These are phyloP conservation scores for Hyaloscypha hepaticicola DNA, from an alignment of 495 filamentous ascomycete genomes.

Conservation along the genomic window DNA sequence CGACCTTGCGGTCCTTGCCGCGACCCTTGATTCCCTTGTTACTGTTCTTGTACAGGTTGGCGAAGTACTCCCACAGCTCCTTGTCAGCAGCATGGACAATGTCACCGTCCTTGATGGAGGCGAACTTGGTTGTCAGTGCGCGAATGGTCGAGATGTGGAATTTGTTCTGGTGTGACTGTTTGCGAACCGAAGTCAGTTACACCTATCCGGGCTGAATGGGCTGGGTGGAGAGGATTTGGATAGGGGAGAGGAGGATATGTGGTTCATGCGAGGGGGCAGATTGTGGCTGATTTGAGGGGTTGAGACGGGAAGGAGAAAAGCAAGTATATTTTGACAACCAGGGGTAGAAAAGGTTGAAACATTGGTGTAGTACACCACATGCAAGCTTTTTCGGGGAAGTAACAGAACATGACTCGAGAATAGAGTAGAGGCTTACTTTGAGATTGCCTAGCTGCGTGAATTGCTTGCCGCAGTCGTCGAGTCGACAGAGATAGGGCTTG, in stretches of 20 bases:
- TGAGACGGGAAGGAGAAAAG: slow-evolving; percentile 7
- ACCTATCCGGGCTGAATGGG: no score
- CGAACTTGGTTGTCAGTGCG: slow-evolving; percentile 72
- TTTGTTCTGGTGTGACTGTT: slow-evolving; percentile 88
- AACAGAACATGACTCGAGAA: slow-evolving; percentile 7
- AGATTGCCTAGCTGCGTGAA: slow-evolving; percentile 90
- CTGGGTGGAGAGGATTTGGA: not conserved
- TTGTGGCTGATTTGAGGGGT: slow-evolving; percentile 14
- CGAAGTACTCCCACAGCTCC: slow-evolving; percentile 84
- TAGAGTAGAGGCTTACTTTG: slow-evolving; percentile 55
- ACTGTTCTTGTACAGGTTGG: slow-evolving; percentile 85
- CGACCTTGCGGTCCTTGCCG: slow-evolving; percentile 72
- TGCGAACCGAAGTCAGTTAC: slow-evolving; percentile 12
- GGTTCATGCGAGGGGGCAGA: slow-evolving; percentile 4
- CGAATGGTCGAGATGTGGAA: slow-evolving; percentile 76
- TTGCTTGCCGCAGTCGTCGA: slow-evolving; percentile 79
- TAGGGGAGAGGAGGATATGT: not conserved
- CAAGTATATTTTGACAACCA: slow-evolving; percentile 3
- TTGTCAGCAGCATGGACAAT: slow-evolving; percentile 66
- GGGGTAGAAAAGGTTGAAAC: slow-evolving; percentile 18
- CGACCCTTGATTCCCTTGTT: slow-evolving; percentile 94
- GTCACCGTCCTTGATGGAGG: slow-evolving; percentile 58
- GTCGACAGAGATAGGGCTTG: slow-evolving; percentile 77
- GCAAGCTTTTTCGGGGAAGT: not conserved
- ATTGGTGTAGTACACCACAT: not conserved